Base-by-base conservation (phyloP, 768 basidiomycete species). In the Coprinopsis strossmayeri region DNA sequence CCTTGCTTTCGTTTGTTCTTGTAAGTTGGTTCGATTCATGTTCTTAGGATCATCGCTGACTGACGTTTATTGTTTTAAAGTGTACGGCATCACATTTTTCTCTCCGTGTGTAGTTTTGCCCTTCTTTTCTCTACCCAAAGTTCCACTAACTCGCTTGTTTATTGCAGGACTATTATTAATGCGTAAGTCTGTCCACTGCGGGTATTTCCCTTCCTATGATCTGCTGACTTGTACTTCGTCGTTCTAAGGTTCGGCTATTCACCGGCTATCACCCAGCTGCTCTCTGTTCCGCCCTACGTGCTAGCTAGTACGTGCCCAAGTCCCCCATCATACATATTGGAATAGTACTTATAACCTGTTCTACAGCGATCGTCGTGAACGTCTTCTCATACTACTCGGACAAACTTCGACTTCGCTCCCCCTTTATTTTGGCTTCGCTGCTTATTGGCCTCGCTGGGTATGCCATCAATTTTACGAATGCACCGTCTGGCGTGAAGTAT, bases 51-150 rank as follows among this genome's bases (percentile, higher is more conserved):
- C 23, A 26, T 5, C 10, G 4, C 13, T 40, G 32, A 11, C 30
- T 23, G 32, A 20, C 34, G 28, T 40, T 12, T 18, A 26, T 40
- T 3, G 37, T 42, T 51, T 10, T 37, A 0, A 34, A 84, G 83
- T 84, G 2, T 84, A 81, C 55, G 84, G 83, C 2, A 83, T 84
- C 40, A 82, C 84, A 0, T 64, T 84, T 21, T 87, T 87, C 69
- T 64, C 85, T 25, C 82, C 82, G 79, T 84, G 59, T 57, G 83
- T 72, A 18, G 40, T 32, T 27, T n/a, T 32, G 9, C 41, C 10
- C 41, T 11, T 26, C 41, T 20, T 26, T 4, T n/a, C n/a, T n/a
- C n/a, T n/a, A n/a, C n/a, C n/a, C n/a, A n/a, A n/a, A n/a, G n/a
- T n/a, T n/a, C 11, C 9, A 23, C 18, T 18, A 23, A 10, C 25